phyloP scores from a whole-genome alignment of 495 filamentous ascomycete species.

The Penicillium silybi region DNA sequence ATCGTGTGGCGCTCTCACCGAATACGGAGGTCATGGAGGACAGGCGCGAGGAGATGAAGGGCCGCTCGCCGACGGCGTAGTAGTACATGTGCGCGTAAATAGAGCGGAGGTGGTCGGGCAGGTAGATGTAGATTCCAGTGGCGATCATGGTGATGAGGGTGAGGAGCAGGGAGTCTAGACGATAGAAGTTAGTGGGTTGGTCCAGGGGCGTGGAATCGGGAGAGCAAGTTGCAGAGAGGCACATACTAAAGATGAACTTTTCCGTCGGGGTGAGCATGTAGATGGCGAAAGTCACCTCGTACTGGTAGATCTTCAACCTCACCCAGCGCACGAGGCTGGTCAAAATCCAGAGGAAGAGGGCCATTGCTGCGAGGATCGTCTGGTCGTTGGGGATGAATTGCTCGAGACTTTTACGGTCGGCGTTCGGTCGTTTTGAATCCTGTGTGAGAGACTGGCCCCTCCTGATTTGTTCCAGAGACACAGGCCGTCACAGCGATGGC shows the following conservation, averaged over 20 bases:
- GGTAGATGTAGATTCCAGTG: conserved; percentile 82
- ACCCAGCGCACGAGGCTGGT: conserved; percentile 57
- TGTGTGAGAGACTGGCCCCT: neutral
- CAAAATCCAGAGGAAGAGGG: conserved; percentile 35
- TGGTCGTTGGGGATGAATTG: neutral
- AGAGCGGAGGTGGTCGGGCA: conserved; percentile 79
- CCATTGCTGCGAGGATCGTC: conserved; percentile 17
- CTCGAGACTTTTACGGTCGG: neutral
- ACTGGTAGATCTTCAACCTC: conserved; percentile 78
- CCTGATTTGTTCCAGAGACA: neutral
- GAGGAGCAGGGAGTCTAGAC: conserved; percentile 82
- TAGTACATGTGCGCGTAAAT: conserved; percentile 85
- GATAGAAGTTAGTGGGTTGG: neutral
- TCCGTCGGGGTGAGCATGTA: conserved; percentile 86
- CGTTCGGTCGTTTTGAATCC: neutral
- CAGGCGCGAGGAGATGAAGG: conserved; percentile 37
- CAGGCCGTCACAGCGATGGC: neutral
- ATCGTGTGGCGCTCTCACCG: conserved; percentile 31
- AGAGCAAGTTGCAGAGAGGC: neutral
- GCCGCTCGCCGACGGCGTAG: conserved; percentile 77
- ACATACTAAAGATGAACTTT: conserved; percentile 81
- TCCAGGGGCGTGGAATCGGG: too few species aligned
- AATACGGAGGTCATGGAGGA: conserved; percentile 37
- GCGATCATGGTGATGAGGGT: conserved; percentile 79
- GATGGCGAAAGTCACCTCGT: conserved; percentile 77